These are phyloP conservation scores for Tricholoma sp. DNA, from an alignment of 768 basidiomycete genomes.

Conservation along the genomic window DNA sequence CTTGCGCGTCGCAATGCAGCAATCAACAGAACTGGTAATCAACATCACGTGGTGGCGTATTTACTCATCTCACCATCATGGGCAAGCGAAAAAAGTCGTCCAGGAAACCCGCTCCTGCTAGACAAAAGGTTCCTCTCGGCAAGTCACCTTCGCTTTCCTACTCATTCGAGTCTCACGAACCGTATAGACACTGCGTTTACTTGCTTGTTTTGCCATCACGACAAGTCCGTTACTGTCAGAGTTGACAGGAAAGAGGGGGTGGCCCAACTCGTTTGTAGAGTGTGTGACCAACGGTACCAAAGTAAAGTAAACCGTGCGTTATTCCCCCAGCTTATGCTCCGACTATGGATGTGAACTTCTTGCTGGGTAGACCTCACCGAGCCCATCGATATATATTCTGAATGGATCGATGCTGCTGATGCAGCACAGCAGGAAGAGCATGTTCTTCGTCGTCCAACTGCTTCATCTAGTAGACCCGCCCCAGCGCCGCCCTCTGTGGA, in stretches of 20 bases:
- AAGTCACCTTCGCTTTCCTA: conserved; percentile 16
- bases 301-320: conserved; percentile 79
- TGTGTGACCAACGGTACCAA: conserved; percentile 85
- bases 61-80: conserved; percentile 38
- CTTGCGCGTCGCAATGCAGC: background rate
- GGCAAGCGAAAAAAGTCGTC: conserved; percentile 91
- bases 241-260: conserved; percentile 83
- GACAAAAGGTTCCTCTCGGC: conserved; percentile 74
- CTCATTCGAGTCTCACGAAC: background rate
- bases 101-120: conserved; percentile 66
- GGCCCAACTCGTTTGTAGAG: conserved; percentile 73
- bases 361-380: conserved; percentile 67
- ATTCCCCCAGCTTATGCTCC: conserved; percentile 8
- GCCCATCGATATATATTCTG: conserved; percentile 84
- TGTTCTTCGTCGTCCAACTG: conserved; percentile 45
- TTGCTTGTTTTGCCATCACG: conserved; percentile 86
- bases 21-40: conserved; percentile 16
- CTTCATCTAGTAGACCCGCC: conserved; percentile 54
- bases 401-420: conserved; percentile 89
- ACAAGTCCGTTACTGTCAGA: conserved; percentile 81
- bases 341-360: background rate
- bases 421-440: conserved; percentile 67
- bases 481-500: conserved; percentile 38
- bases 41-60: conserved; percentile 29
- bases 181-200: conserved; percentile 73